A percentile compares a stretch with the other conserved stretches of the same genome.
phyloP scores from a whole-genome alignment of 129 eudicot species.

The Lactuca saligna region DNA sequence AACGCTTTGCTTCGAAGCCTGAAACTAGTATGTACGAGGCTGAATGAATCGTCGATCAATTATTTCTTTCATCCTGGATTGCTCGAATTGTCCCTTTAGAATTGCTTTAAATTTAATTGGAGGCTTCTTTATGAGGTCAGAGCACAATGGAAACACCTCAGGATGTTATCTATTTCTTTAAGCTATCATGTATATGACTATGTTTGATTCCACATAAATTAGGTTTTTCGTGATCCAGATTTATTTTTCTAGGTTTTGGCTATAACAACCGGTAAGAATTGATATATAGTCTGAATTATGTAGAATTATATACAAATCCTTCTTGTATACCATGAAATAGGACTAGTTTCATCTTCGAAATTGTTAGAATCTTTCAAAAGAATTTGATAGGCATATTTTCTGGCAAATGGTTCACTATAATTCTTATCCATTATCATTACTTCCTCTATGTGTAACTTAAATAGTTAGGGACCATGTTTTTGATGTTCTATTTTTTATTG shows the following conservation, averaged over 20 bases:
- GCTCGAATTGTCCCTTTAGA: conserved; percentile 63
- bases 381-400: conserved; percentile 10
- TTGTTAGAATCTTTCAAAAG: background rate
- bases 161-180: conserved; percentile 36
- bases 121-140: conserved; percentile 68
- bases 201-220: conserved; percentile 5
- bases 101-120: conserved; percentile 81
- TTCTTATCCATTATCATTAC: background rate
- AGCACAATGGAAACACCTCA: conserved; percentile 57
- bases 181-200: background rate
- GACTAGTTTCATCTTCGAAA: background rate
- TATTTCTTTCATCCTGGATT: conserved; percentile 65
- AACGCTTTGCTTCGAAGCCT: conserved; percentile 61
- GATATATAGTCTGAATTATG: background rate
- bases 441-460: conserved; percentile 1
- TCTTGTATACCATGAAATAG: conserved; percentile 1
- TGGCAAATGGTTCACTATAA: conserved; percentile 7
- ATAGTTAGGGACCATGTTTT: conserved; percentile 7
- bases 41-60: conserved; percentile 70
- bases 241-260: background rate
- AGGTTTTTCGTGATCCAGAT: background rate
- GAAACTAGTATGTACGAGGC: conserved; percentile 72
- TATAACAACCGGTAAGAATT: background rate
- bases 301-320: background rate
- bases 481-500: background rate